Conservation (phyloP, 495 filamentous ascomycete species). For the Clohesyomyces aquaticus region DNA sequence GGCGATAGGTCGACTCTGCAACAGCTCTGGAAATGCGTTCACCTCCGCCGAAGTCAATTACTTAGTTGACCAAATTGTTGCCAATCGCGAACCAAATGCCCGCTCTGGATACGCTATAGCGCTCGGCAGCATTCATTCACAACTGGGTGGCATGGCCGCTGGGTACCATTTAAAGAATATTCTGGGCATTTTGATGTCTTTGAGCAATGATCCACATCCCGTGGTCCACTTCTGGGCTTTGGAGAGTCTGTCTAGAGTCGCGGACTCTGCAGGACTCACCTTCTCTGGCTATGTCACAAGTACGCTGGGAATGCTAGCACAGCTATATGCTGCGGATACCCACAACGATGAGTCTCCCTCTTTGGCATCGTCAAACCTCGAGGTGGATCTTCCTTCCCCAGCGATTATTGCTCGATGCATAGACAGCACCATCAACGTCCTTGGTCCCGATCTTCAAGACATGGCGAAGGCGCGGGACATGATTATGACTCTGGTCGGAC, state of each 20-base stretch:
- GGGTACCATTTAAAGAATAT: slow-evolving; percentile 97
- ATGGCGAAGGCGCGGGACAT: slow-evolving; percentile 88
- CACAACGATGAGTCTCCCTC: slow-evolving; percentile 84
- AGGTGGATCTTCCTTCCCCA: slow-evolving; percentile 77
- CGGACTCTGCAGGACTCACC: slow-evolving; percentile 89
- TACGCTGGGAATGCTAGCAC: slow-evolving; percentile 88
- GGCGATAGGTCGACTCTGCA: slow-evolving; percentile 88
- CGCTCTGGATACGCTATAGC: slow-evolving; percentile 93
- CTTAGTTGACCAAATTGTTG: slow-evolving; percentile 91
- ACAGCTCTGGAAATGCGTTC: slow-evolving; percentile 81
- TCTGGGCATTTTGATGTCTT: slow-evolving; percentile 88
- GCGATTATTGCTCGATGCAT: slow-evolving; percentile 84
- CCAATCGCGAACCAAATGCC: slow-evolving; percentile 88
- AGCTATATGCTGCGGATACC: slow-evolving; percentile 86
- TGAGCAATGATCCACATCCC: slow-evolving; percentile 95
- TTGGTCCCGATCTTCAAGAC: slow-evolving; percentile 94
- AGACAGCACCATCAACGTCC: slow-evolving; percentile 93
- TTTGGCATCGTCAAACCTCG: slow-evolving; percentile 82
- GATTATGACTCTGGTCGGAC: slow-evolving; percentile 81
- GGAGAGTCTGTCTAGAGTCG: slow-evolving; percentile 82
- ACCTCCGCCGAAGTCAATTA: slow-evolving; percentile 87
- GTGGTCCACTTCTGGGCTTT: slow-evolving; percentile 95
- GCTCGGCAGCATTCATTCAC: slow-evolving; percentile 88
- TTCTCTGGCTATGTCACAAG: slow-evolving; percentile 89
- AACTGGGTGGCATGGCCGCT: slow-evolving; percentile 97